These are phyloP conservation scores for Trametes sp. DNA, from an alignment of 1,284 basidiomycete species.

Conservation along the genomic window DNA sequence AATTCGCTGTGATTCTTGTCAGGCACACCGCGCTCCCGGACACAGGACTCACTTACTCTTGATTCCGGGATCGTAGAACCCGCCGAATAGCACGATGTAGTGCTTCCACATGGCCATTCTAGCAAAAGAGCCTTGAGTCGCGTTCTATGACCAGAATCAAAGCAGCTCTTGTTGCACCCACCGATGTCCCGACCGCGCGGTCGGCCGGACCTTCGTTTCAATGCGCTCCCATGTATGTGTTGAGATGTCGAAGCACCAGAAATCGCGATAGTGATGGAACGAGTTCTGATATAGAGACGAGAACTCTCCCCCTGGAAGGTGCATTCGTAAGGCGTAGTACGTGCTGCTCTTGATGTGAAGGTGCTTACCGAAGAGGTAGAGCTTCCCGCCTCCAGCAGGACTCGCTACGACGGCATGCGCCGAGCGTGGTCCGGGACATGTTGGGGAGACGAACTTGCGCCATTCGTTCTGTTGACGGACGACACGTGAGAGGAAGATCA, in stretches of 20 bases:
- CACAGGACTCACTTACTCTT: constrained; percentile 19
- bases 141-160: not conserved
- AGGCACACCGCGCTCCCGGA: not conserved
- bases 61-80: constrained; percentile 31
- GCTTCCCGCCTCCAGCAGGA: constrained; percentile 80
- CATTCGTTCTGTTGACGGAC: constrained; percentile 72
- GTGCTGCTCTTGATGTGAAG: too few species aligned
- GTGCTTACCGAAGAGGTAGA: constrained; percentile 80
- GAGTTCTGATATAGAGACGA: constrained; percentile 87
- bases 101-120: constrained; percentile 85
- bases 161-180: constrained; percentile 40
- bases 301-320: constrained; percentile 77
- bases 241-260: constrained; percentile 81
- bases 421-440: constrained; percentile 84
- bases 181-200: constrained; percentile 87
- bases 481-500: not conserved
- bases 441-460: constrained; percentile 84
- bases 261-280: constrained; percentile 92
- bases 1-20: constrained; percentile 62
- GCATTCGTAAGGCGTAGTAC: too few species aligned
- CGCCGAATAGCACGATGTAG: constrained; percentile 28
- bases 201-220: constrained; percentile 84
- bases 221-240: constrained; percentile 90
- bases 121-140: not conserved
- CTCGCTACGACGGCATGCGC: constrained; percentile 83